Conservation (phyloP, 2,329 filamentous ascomycete species). For the Fusarium odoratissimum region DNA sequence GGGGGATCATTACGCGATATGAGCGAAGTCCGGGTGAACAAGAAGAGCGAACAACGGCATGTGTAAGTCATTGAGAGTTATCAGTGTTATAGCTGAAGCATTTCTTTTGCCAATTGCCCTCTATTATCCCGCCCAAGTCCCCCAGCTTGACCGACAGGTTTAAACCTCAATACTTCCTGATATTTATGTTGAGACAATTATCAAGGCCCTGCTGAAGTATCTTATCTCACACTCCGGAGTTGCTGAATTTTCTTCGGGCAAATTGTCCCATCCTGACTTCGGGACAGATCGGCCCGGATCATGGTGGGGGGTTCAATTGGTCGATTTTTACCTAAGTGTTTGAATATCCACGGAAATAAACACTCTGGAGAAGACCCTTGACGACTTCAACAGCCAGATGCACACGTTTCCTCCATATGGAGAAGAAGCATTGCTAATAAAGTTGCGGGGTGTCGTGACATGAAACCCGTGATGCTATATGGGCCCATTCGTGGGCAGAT, state of each 20-base stretch:
- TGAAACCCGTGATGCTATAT: neutral
- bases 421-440: neutral
- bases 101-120: neutral
- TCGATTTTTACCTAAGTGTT: neutral
- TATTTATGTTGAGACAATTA: conserved; percentile 42
- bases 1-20: conserved; percentile 41
- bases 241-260: conserved; percentile 26
- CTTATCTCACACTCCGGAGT: conserved; percentile 17
- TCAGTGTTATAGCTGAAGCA: neutral
- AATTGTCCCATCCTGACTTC: conserved; percentile 26
- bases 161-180: conserved; percentile 19
- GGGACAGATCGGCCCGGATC: conserved; percentile 30
- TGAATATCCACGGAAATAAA: conserved; percentile 3
- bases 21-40: conserved; percentile 33
- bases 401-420: neutral
- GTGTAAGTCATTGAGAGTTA: neutral
- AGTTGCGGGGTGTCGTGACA: neutral
- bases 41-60: conserved; percentile 4
- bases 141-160: neutral
- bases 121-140: no score
- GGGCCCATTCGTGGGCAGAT: neutral
- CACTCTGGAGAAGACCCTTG: neutral
- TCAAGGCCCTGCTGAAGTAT: conserved; percentile 27
- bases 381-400: neutral
- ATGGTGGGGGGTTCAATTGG: conserved; percentile 19